These are phyloP conservation scores for Camelina neglecta DNA, from an alignment of 345 rosid genomes.

Conservation along the genomic window DNA sequence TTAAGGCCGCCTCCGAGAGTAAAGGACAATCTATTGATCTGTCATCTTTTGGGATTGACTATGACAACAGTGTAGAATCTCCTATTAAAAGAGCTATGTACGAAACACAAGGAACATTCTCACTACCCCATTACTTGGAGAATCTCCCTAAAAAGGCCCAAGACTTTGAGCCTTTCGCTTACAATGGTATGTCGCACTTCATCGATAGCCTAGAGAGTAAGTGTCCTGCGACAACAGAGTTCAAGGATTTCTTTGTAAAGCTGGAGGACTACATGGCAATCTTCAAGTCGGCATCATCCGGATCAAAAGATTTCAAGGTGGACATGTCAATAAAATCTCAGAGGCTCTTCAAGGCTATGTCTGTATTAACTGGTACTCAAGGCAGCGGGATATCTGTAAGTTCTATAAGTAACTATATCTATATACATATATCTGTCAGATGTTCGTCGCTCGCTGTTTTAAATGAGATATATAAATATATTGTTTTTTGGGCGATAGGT, in stretches of 20 bases:
- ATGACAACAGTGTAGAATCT: constrained; percentile 1
- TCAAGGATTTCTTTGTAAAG: constrained; percentile 27
- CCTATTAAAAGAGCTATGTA: constrained; percentile 12
- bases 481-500: neutral
- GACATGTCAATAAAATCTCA: constrained; percentile 1
- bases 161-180: constrained; percentile 43
- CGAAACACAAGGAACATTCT: constrained; percentile 33
- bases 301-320: neutral
- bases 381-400: constrained; percentile 10
- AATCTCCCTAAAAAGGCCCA: constrained; percentile 25
- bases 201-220: constrained; percentile 30
- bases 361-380: constrained; percentile 4
- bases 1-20: constrained; percentile 21
- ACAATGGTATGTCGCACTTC: constrained; percentile 33
- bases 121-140: constrained; percentile 21
- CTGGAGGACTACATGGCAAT: constrained; percentile 14
- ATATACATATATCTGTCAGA: too few relatives aligned
- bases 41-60: constrained; percentile 30
- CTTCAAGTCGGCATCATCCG: constrained; percentile 10
- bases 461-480: too few relatives aligned
- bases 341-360: neutral
- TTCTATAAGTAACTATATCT: neutral
- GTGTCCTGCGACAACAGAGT: constrained; percentile 29
- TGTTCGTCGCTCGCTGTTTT: too few relatives aligned
- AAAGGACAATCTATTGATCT: constrained; percentile 34